Base-by-base conservation (phyloP, 2,329 filamentous ascomycete species). In the Penicillium sp. region DNA sequence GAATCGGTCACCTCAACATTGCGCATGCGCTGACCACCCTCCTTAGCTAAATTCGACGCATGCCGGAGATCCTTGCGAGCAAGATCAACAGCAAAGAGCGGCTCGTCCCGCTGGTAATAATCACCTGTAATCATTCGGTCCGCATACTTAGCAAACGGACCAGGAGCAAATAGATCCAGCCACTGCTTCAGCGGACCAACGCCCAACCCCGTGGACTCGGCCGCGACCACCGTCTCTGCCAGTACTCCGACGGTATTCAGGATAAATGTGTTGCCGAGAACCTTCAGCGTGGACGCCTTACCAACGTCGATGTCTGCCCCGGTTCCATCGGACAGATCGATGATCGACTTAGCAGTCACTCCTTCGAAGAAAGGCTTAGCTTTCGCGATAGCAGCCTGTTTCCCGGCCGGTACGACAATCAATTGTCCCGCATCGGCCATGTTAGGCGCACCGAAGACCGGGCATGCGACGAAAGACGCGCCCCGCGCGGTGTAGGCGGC, bases 261-360 rank as follows among this genome's bases (percentile, higher is more conserved):
- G 62, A 96, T 81, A 68, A 96, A 92, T 0, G 88, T 90, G 72
- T 96, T 96, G 51, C 92, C 91, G 8, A 96, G 81, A 17, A 96
- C 78, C 74, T 96, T 94, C 41, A 96, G 78, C 39, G 84, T 81
- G 1, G 85, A 82, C 4, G 91, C 86, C 46, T 84, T 84, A 46
- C 87, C 83, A 42, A 86, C 85, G 1, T 93, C 84, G 53, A 95
- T 85, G 57, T 85, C 83, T 1, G 80, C 81, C 27, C 83, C 81
- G 5, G 29, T 51, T 1, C 58, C 59, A 13, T 36, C 27, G 8
- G 61, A 53, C 2, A 63, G 34, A 32, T 63, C 61, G 34, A 63
- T 59, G 4, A 49, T 55, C 12, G 52, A 40, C 34, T 49, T 51
- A 2, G 86, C 82, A 65, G 87, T 89, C 13, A 94, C 89, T 48